Evolutionary conservation across 768 basidiomycete genomes (phyloP).

Genomic region (Udeniomyces megalosporus): DNA sequence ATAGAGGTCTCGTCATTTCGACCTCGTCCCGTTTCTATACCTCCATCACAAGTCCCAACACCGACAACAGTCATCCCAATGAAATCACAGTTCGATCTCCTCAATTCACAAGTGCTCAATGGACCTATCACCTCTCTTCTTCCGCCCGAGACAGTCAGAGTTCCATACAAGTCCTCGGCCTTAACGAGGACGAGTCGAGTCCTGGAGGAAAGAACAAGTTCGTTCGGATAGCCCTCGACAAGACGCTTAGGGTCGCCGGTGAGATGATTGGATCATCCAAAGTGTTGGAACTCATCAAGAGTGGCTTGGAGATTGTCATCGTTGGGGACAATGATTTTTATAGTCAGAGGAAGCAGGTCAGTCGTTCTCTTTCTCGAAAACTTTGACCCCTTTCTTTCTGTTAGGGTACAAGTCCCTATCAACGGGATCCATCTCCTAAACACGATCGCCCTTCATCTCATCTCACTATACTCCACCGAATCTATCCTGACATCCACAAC

Average conservation of each 20-base stretch:
- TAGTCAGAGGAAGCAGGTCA: slow-evolving; percentile 72
- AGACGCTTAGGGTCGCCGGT: slow-evolving; percentile 49
- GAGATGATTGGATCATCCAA: slow-evolving; percentile 30
- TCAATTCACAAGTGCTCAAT: slow-evolving; percentile 68
- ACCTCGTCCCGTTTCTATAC: slow-evolving; percentile 92
- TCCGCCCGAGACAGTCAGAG: too few relatives aligned
- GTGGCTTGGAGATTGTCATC: slow-evolving; percentile 52
- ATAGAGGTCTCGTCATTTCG: slow-evolving; percentile 74
- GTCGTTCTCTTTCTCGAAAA: slow-evolving; percentile 13
- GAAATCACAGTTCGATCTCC: slow-evolving; percentile 62
- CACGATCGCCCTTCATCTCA: not conserved
- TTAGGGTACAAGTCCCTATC: too few relatives aligned
- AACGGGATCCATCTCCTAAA: too few relatives aligned
- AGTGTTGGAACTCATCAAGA: not conserved
- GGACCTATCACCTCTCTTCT: slow-evolving; percentile 47
- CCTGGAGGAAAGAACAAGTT: slow-evolving; percentile 62
- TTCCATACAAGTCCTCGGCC: not conserved
- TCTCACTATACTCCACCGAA: not conserved
- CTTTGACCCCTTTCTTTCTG: too few relatives aligned
- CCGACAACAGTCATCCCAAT: not conserved
- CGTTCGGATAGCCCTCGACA: slow-evolving; percentile 72
- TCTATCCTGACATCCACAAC: not conserved
- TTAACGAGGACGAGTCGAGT: slow-evolving; percentile 1
- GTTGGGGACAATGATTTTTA: slow-evolving; percentile 96
- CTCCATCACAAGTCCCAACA: slow-evolving; percentile 34